Evolutionary conservation across 495 filamentous ascomycete genomes (phyloP).

Genomic region (Lichina pygmaea): DNA sequence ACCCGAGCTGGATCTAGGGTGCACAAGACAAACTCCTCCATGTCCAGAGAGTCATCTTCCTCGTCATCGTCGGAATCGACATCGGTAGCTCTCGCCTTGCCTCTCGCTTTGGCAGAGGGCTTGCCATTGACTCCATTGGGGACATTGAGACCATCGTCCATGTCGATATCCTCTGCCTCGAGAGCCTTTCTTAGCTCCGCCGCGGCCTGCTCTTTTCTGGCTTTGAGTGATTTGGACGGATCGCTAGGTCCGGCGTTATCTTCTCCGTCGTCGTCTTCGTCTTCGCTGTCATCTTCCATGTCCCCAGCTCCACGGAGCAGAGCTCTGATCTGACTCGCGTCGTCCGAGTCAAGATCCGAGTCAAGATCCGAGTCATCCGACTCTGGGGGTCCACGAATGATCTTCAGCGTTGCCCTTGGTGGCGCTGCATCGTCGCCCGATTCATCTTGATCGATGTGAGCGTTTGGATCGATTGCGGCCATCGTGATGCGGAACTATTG

Average conservation of each 20-base stretch:
- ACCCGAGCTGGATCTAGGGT: conserved; percentile 72
- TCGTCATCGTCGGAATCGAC: conserved; percentile 33
- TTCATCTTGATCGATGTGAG: conserved; percentile 26
- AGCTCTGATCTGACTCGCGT: conserved; percentile 28
- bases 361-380: conserved; percentile 16
- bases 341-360: conserved; percentile 29
- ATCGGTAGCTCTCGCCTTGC: conserved; percentile 37
- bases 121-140: conserved; percentile 35
- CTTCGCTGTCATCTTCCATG: conserved; percentile 30
- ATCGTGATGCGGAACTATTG: conserved; percentile 82
- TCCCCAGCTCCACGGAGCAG: conserved; percentile 21
- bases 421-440: conserved; percentile 29
- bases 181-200: conserved; percentile 14
- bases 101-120: conserved; percentile 49
- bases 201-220: conserved; percentile 34
- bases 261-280: conserved; percentile 31
- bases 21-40: conserved; percentile 79
- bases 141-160: conserved; percentile 29
- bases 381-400: conserved; percentile 37
- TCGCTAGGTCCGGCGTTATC: conserved; percentile 74
- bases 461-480: conserved; percentile 86
- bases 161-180: conserved; percentile 18
- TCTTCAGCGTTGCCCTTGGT: conserved; percentile 64
- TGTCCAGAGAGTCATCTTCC: conserved; percentile 33
- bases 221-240: conserved; percentile 64